Evolutionary conservation across 805 yeast genomes (phyloP), one percentile per base, ranked within the genome.

Genomic region (Teunomyces funiuensis): DNA sequence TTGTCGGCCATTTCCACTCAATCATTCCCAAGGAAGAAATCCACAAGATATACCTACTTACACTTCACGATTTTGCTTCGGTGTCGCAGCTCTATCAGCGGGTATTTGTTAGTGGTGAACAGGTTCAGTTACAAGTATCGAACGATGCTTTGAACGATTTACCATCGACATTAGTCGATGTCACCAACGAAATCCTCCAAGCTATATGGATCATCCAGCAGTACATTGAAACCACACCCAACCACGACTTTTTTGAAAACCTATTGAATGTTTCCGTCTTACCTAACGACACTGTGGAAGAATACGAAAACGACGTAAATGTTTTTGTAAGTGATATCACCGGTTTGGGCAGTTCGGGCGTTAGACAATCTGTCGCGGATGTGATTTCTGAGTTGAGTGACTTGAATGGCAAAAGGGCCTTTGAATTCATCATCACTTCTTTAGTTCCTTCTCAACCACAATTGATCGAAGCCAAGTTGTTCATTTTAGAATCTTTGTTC

Each of bases 281-380:
- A 9, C 71, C 83, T 2, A 43, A 52, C 1, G 73, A 67, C 4
- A 60, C 66, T 0, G 58, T 65, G 22, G 74, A 69, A 26, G 74
- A 72, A 4, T 86, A 83, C 72, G 57, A 61, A 3, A 68, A 65
- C 2, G 90, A 89, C 54, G 76, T 80, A 54, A 88, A 89, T 53
- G 62, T 60, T 3, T 88, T 79, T 58, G 85, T 88, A 5, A 77
- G 89, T 2, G 83, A 79, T 26, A 89, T 86, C 42, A 72, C 87
- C 2, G 96, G 88, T 1, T 70, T 89, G 23, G 65, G 82, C 0
- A 33, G 49, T 0, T 61, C 63, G 7, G 60, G 74, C 2, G 75
- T 82, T 1, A 74, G 98, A 40, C 84, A 81, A 37, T 74, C 85
- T 0, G 65, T 82, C 1, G 68, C 70, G 19, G 88, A 83, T 20